A percentile compares a stretch with the other conserved stretches of the same genome.
Conservation (phyloP, 78 protist genomes). For the slime mould (Dictyostelium discoideum) region DNA sequence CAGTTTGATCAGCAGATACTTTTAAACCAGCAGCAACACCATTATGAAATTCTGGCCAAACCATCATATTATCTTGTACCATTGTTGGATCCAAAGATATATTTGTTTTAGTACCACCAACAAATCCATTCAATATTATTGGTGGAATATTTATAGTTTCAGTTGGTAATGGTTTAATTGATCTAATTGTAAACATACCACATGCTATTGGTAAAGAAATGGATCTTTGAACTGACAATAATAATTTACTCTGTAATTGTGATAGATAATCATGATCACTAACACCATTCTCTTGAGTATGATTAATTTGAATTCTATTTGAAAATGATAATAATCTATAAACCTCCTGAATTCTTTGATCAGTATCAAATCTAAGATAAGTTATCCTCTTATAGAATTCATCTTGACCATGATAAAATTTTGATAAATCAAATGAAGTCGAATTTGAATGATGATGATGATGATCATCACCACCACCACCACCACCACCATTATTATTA, state of each 20-base stretch:
- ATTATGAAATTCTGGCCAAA: slow-evolving; percentile 95
- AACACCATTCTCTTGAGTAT: slow-evolving; percentile 56
- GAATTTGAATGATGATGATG: too few species aligned
- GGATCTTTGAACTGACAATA: slow-evolving; percentile 47
- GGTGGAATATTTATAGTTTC: slow-evolving; percentile 78
- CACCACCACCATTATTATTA: too few species aligned
- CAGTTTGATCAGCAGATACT: slow-evolving; percentile 33
- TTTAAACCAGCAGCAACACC: slow-evolving; percentile 92
- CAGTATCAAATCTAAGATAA: slow-evolving; percentile 14
- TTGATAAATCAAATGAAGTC: neutral
- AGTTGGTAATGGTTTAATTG: slow-evolving; percentile 59
- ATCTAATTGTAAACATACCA: slow-evolving; percentile 73
- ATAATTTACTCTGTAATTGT: slow-evolving; percentile 16
- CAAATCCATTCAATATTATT: slow-evolving; percentile 41
- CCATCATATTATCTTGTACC: neutral
- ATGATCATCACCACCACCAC: too few species aligned
- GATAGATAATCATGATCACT: slow-evolving; percentile 64
- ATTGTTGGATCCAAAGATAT: neutral
- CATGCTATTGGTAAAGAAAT: slow-evolving; percentile 72
- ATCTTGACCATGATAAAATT: slow-evolving; percentile 11
- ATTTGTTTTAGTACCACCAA: slow-evolving; percentile 12
- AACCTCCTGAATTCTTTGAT: slow-evolving; percentile 25
- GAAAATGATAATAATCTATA: slow-evolving; percentile 25
- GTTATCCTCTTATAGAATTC: slow-evolving; percentile 29
- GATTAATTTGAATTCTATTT: slow-evolving; percentile 1